These are phyloP conservation scores for Penicillium parvum DNA, from an alignment of 495 filamentous ascomycete species.

Conservation along the genomic window DNA sequence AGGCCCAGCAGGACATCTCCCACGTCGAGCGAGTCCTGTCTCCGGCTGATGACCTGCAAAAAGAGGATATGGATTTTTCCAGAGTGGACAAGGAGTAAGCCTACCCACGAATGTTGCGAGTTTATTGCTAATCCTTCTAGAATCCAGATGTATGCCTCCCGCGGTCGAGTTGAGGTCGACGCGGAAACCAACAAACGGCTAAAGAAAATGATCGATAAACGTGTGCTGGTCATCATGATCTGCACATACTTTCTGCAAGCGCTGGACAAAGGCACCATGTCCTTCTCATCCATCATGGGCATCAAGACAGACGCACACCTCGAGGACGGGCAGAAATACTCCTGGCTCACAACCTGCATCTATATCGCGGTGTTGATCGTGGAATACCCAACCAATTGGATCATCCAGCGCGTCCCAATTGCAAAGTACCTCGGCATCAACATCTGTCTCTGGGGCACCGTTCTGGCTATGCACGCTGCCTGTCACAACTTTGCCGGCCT, in stretches of 20 bases:
- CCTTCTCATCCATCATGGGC: conserved; percentile 67
- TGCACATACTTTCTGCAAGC: conserved; percentile 64
- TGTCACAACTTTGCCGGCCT: conserved; percentile 54
- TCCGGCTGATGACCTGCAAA: conserved; percentile 34
- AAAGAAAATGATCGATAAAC: conserved; percentile 50
- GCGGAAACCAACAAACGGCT: conserved; percentile 49
- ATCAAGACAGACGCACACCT: conserved; percentile 30
- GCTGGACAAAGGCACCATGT: conserved; percentile 68
- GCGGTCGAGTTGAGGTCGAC: conserved; percentile 47
- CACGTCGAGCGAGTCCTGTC: conserved; percentile 47
- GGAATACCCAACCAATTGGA: conserved; percentile 55
- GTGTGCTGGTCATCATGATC: conserved; percentile 49
- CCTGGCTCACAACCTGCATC: conserved; percentile 52
- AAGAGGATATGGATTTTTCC: conserved; percentile 47
- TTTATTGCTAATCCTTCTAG: neutral
- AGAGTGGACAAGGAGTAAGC: conserved; percentile 54
- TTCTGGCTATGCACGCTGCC: conserved; percentile 55
- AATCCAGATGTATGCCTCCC: conserved; percentile 57
- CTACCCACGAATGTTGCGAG: neutral
- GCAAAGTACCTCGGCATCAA: conserved; percentile 59
- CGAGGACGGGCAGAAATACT: conserved; percentile 30
- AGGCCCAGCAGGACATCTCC: conserved; percentile 36
- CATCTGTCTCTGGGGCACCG: conserved; percentile 56
- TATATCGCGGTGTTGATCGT: conserved; percentile 51
- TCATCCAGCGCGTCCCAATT: conserved; percentile 57